Evolutionary conservation across 106 monocot genomes (phyloP).

Genomic region (Acanthochlamys bracteata): DNA sequence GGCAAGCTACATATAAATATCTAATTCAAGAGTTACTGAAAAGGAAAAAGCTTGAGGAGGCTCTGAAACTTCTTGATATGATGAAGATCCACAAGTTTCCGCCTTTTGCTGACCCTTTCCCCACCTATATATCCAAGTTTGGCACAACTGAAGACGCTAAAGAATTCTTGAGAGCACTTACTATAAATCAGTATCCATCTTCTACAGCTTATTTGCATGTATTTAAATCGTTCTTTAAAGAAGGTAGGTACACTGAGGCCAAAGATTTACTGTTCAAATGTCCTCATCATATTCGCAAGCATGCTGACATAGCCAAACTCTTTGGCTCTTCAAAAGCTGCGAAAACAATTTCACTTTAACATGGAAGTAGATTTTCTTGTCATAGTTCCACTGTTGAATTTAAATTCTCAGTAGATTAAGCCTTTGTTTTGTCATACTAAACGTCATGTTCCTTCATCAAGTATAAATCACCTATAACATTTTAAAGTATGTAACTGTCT

Average conservation of each 20-base stretch:
- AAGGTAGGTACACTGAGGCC: slow-evolving; percentile 74
- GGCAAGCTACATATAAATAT: slow-evolving; percentile 73
- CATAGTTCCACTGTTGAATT: too few species aligned
- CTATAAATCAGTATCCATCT: slow-evolving; percentile 54
- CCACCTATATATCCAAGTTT: slow-evolving; percentile 54
- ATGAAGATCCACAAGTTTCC: slow-evolving; percentile 79
- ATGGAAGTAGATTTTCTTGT: too few species aligned
- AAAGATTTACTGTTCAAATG: slow-evolving; percentile 77
- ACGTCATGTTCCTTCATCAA: too few species aligned
- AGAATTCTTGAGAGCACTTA: slow-evolving; percentile 51
- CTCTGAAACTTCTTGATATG: slow-evolving; percentile 40
- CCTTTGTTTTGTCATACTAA: too few species aligned
- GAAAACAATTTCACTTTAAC: slow-evolving; percentile 13
- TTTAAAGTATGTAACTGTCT: too few species aligned
- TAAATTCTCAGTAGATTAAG: too few species aligned
- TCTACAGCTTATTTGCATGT: slow-evolving; percentile 45
- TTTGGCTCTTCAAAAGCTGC: slow-evolving; percentile 52
- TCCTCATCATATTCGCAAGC: slow-evolving; percentile 78
- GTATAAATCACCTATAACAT: too few species aligned
- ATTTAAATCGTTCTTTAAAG: slow-evolving; percentile 68
- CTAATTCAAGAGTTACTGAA: slow-evolving; percentile 53
- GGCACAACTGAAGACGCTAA: slow-evolving; percentile 74
- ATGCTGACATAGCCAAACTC: slow-evolving; percentile 45
- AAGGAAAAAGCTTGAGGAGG: slow-evolving; percentile 53
- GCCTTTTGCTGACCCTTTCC: slow-evolving; percentile 68